These are phyloP conservation scores for Pythium aristosporum DNA, from an alignment of 352 stramenopile genomes.

Conservation along the genomic window DNA sequence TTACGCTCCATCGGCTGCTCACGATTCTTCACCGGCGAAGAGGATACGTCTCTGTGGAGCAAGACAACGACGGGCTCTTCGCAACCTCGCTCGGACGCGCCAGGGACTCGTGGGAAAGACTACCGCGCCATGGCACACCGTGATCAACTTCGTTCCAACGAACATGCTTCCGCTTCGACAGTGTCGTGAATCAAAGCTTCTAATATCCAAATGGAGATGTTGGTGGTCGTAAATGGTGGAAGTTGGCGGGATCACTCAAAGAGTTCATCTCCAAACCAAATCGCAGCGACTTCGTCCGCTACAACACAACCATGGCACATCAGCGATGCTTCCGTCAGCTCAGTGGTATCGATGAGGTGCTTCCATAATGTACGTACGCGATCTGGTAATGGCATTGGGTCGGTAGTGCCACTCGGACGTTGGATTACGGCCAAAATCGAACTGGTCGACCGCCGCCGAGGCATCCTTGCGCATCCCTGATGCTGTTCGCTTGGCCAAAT, in stretches of 20 bases:
- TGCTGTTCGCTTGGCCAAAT: constrained; percentile 16
- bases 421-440: constrained; percentile 58
- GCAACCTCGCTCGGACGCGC: constrained; percentile 54
- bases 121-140: constrained; percentile 25
- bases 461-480: constrained; percentile 19
- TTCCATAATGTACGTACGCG: constrained; percentile 35
- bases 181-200: not conserved
- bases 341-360: too few relatives aligned
- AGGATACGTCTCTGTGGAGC: constrained; percentile 63
- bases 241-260: constrained; percentile 30
- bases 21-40: constrained; percentile 41
- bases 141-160: constrained; percentile 2
- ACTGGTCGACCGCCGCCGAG: constrained; percentile 10
- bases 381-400: constrained; percentile 40
- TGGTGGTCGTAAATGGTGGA: not conserved
- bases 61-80: constrained; percentile 69
- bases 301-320: not conserved
- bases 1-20: constrained; percentile 47
- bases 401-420: constrained; percentile 66
- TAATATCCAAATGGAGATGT: not conserved
- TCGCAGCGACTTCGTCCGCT: constrained; percentile 56
- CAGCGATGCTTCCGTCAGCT: too few relatives aligned
- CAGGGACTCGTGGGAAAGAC: constrained; percentile 69
- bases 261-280: constrained; percentile 32
- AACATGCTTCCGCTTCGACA: not conserved